Evolutionary conservation across 805 yeast genomes (phyloP).

Genomic region (Sungouiella thailandica): DNA sequence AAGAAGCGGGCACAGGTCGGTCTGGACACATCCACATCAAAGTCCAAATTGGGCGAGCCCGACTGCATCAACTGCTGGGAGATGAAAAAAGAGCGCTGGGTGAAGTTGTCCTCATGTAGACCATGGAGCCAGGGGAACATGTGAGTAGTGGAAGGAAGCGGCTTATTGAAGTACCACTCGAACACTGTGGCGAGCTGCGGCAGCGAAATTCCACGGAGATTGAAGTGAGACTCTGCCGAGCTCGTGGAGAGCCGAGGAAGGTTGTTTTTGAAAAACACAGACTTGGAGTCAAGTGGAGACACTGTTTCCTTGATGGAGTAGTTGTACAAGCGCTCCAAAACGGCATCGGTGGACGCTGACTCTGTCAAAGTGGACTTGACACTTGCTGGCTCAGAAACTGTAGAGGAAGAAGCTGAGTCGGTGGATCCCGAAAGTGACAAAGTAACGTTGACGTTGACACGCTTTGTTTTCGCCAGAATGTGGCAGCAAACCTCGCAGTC

Average conservation of each 20-base stretch:
- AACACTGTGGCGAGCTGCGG: slow-evolving; percentile 18
- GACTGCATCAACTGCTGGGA: slow-evolving; percentile 17
- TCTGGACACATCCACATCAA: slow-evolving; percentile 7
- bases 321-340: slow-evolving; percentile 2
- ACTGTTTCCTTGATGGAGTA: slow-evolving; percentile 5
- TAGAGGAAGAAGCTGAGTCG: slow-evolving; percentile 4
- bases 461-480: slow-evolving; percentile 34
- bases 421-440: not conserved
- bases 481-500: slow-evolving; percentile 33
- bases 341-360: slow-evolving; percentile 2
- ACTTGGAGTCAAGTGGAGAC: slow-evolving; percentile 17
- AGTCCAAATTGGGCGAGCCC: slow-evolving; percentile 1
- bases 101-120: slow-evolving; percentile 49
- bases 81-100: slow-evolving; percentile 46
- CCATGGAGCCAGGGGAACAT: slow-evolving; percentile 95
- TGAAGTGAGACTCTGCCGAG: not conserved
- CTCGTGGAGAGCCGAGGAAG: not conserved
- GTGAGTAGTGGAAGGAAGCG: slow-evolving; percentile 54
- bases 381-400: too few species aligned
- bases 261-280: slow-evolving; percentile 10
- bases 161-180: slow-evolving; percentile 33
- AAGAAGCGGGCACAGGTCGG: slow-evolving; percentile 33
- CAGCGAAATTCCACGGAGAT: slow-evolving; percentile 1
- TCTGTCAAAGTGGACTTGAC: too few species aligned
- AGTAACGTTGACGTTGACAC: slow-evolving; percentile 18